phyloP scores from a whole-genome alignment of 345 rosid genomes.

The Anastatica hierochuntica region DNA sequence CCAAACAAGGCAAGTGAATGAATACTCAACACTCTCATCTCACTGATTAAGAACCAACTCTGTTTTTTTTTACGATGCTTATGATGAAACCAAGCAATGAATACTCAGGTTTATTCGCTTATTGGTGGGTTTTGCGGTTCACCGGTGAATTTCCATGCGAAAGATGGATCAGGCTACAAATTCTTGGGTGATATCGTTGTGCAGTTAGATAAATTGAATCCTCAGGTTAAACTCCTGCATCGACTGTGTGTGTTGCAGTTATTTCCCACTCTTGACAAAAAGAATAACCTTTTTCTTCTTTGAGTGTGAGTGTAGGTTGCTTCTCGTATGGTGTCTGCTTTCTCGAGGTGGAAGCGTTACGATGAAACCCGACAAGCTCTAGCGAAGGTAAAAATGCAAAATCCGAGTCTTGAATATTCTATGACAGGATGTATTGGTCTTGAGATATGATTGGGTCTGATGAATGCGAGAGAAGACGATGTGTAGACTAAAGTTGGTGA shows the following conservation, averaged over 20 bases:
- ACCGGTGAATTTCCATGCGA: conserved; percentile 88
- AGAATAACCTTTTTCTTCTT: too few relatives aligned
- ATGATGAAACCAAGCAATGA: not conserved
- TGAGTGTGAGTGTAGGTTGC: conserved; percentile 53
- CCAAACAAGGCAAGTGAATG: conserved; percentile 70
- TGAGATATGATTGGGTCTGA: too few relatives aligned
- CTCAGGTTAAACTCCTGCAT: conserved; percentile 44
- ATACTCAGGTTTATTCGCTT: conserved; percentile 62
- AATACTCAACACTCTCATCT: too few relatives aligned
- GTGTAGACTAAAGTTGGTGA: not conserved
- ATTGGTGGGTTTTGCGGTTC: conserved; percentile 82
- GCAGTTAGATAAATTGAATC: conserved; percentile 85
- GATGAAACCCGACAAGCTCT: conserved; percentile 75
- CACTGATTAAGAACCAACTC: not conserved
- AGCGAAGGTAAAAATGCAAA: conserved; percentile 52
- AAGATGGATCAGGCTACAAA: conserved; percentile 92
- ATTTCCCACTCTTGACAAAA: too few relatives aligned
- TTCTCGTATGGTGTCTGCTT: conserved; percentile 88
- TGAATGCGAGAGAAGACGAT: not conserved
- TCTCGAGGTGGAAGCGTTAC: conserved; percentile 95
- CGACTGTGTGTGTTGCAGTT: not conserved
- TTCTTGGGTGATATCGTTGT: conserved; percentile 87
- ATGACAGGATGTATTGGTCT: too few relatives aligned
- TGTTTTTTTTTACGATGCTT: not conserved
- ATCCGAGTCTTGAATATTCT: not conserved